phyloP scores from a whole-genome alignment of 108 stramenopile genomes.

The Nitzschia sp. region DNA sequence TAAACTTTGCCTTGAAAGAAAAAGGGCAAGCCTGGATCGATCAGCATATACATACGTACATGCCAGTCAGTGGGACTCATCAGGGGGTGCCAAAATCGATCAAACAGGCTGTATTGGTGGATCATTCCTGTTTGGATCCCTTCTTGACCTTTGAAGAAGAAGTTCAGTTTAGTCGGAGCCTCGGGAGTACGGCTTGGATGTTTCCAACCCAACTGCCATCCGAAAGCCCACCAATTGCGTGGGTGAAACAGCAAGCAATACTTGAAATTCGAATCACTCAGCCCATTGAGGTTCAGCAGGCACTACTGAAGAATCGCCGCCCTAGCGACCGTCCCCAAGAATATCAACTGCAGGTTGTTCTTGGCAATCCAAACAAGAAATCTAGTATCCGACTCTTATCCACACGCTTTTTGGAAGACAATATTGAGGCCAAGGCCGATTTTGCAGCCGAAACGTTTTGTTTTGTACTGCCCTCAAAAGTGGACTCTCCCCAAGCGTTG shows the following conservation, averaged over 20 bases:
- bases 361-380: neutral
- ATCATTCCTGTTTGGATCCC: conserved; percentile 57
- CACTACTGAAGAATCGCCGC: neutral
- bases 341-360: neutral
- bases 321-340: neutral
- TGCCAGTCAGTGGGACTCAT: conserved; percentile 66
- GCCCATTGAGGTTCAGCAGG: neutral
- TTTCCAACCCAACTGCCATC: conserved; percentile 41
- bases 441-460: neutral
- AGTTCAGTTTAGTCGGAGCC: conserved; percentile 39
- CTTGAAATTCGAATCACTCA: neutral
- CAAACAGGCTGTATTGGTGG: conserved; percentile 41
- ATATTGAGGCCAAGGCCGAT: neutral
- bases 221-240: conserved; percentile 16
- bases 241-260: conserved; percentile 7
- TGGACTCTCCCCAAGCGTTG: neutral
- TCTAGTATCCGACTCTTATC: conserved; percentile 5
- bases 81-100: conserved; percentile 54
- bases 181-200: conserved; percentile 55
- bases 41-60: conserved; percentile 52
- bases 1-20: conserved; percentile 24
- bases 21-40: conserved; percentile 58
- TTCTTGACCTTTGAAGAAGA: conserved; percentile 58
- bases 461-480: neutral
- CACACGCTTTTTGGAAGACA: neutral